A percentile compares a stretch with the other conserved stretches of the same genome.
phyloP scores from a whole-genome alignment of 345 rosid species.

The Salix viminalis region DNA sequence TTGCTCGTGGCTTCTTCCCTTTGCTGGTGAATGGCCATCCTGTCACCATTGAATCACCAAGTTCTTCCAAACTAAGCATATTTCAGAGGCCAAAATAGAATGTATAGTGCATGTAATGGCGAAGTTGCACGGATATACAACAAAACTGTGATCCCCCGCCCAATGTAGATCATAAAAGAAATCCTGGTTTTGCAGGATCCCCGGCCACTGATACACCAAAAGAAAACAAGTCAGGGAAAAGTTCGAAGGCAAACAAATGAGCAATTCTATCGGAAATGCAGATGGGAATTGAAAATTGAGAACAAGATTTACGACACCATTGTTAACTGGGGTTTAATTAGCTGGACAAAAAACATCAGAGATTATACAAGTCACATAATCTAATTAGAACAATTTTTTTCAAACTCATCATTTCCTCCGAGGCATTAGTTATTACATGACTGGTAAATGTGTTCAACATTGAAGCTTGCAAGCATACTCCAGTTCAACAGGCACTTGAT shows the following conservation, averaged over 20 bases:
- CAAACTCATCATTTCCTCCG: not conserved
- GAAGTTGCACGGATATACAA: not conserved
- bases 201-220: conserved; percentile 32
- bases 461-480: not conserved
- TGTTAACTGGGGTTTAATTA: not conserved
- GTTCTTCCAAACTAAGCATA: conserved; percentile 13
- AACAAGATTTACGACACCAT: not conserved
- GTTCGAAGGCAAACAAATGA: not conserved
- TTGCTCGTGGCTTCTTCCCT: not conserved
- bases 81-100: conserved; percentile 8
- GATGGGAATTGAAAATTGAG: not conserved
- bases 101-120: conserved; percentile 13
- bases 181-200: conserved; percentile 30
- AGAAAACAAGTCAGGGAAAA: not conserved
- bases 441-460: not conserved
- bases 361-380: not conserved
- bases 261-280: not conserved
- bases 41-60: not conserved
- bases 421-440: not conserved
- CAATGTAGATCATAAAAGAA: conserved; percentile 3
- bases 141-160: not conserved
- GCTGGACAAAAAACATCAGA: not conserved
- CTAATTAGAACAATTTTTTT: not conserved
- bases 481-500: not conserved
- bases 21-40: not conserved